A percentile compares a stretch with the other conserved stretches of the same genome.
These are phyloP conservation scores for Cryptosporidium viatorum DNA, from an alignment of 169 alveolate species.

Conservation along the genomic window DNA sequence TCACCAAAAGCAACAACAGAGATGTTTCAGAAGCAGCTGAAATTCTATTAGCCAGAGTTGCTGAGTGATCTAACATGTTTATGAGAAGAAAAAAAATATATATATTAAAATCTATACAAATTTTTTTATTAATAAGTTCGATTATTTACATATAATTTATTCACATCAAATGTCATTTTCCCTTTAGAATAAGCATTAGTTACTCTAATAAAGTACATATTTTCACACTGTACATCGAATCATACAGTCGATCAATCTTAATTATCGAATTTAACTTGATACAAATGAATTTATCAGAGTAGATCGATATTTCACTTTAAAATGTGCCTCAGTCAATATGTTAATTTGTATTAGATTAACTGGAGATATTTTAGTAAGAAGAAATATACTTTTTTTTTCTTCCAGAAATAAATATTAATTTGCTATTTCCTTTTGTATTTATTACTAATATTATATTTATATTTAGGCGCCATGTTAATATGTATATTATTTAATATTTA, in stretches of 20 bases:
- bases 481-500: not conserved
- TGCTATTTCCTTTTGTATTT: not conserved
- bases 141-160: not conserved
- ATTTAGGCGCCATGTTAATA: not conserved
- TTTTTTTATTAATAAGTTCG: not conserved
- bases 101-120: not conserved
- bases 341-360: not conserved
- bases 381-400: not conserved
- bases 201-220: not conserved
- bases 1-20: constrained; percentile 78
- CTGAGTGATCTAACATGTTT: constrained; percentile 75
- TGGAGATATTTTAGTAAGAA: not conserved
- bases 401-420: not conserved
- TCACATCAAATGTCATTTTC: not conserved
- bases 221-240: not conserved
- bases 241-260: not conserved
- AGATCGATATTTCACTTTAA: not conserved
- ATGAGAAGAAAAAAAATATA: not conserved
- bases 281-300: not conserved
- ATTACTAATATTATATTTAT: not conserved
- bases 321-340: not conserved
- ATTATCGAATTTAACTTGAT: too few species aligned
- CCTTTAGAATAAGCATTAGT: constrained; percentile 6
- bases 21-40: constrained; percentile 86
- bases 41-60: constrained; percentile 81